A percentile compares a stretch with the other conserved stretches of the same genome.
Evolutionary conservation across 2,329 filamentous ascomycete species (phyloP).

Genomic region (Penicillium sumatraense): DNA sequence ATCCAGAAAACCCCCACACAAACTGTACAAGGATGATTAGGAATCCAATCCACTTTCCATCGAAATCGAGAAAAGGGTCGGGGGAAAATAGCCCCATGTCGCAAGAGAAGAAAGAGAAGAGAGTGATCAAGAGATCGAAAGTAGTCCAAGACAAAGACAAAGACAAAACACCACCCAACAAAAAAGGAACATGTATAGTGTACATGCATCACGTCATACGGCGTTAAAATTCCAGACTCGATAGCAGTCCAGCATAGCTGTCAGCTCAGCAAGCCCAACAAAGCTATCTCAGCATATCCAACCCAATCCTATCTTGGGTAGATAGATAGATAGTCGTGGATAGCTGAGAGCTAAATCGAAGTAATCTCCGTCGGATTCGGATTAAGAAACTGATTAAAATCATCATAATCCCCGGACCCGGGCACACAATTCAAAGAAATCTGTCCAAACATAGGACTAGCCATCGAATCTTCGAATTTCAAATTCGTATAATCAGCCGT

Average conservation of each 20-base stretch:
- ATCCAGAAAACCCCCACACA: slow-evolving; percentile 4
- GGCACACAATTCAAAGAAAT: slow-evolving; percentile 42
- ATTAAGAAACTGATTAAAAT: slow-evolving; percentile 47
- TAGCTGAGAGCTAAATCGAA: too few relatives aligned
- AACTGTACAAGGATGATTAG: slow-evolving; percentile 29
- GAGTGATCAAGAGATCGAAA: slow-evolving; percentile 14
- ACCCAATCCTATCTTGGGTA: too few relatives aligned
- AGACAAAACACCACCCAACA: slow-evolving; percentile 9
- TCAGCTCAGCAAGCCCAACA: slow-evolving; percentile 5
- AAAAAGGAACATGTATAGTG: slow-evolving; percentile 33
- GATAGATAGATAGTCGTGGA: too few relatives aligned
- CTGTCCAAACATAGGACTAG: slow-evolving; percentile 44
- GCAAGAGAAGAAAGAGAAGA: slow-evolving; percentile 1
- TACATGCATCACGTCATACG: slow-evolving; percentile 41
- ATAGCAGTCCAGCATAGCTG: too few relatives aligned
- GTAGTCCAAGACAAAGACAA: neutral
- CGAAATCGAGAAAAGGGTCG: slow-evolving; percentile 14
- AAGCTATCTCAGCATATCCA: too few relatives aligned
- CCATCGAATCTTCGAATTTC: slow-evolving; percentile 39
- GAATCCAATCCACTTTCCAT: slow-evolving; percentile 15
- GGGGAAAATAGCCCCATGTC: slow-evolving; percentile 19
- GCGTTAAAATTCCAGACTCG: slow-evolving; percentile 29
- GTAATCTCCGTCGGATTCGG: slow-evolving; percentile 44
- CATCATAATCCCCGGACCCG: slow-evolving; percentile 42
- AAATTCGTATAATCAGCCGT: slow-evolving; percentile 35